Conservation (phyloP, 2,329 filamentous ascomycete species). For the Pseudopithomyces maydicus region DNA sequence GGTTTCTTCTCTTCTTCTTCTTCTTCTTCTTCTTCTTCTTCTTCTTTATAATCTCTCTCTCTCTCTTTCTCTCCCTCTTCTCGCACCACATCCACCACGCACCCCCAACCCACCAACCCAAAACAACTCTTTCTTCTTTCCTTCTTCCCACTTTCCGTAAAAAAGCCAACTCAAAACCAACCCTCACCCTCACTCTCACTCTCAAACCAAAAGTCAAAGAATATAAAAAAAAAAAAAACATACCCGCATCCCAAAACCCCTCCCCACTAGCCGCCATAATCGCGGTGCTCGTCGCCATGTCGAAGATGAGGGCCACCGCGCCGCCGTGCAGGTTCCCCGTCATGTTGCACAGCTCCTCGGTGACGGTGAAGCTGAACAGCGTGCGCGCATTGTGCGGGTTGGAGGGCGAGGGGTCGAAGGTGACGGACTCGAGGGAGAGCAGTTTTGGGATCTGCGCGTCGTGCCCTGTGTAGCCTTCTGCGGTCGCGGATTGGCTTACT, state of each 20-base stretch:
- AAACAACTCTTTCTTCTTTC: too few relatives aligned
- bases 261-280: constrained; percentile 36
- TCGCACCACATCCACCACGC: too few relatives aligned
- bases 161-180: too few relatives aligned
- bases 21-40: too few relatives aligned
- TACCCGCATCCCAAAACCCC: constrained; percentile 49
- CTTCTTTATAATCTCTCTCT: too few relatives aligned
- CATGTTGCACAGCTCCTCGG: constrained; percentile 52
- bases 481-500: background rate
- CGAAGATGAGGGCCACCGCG: constrained; percentile 59
- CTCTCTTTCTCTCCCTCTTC: too few relatives aligned
- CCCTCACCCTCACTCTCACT: too few relatives aligned
- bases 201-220: background rate
- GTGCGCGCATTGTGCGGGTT: constrained; percentile 42
- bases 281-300: constrained; percentile 56
- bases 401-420: constrained; percentile 26
- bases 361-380: constrained; percentile 53
- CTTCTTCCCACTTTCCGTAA: too few relatives aligned
- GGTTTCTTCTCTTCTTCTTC: background rate
- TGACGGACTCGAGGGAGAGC: constrained; percentile 43
- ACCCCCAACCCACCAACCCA: too few relatives aligned
- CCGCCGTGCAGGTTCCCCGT: constrained; percentile 59
- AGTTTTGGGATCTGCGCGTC: constrained; percentile 36
- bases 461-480: constrained; percentile 21
- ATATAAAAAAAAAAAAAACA: constrained; percentile 38